Evolutionary conservation across 2,329 filamentous ascomycete genomes (phyloP).

Genomic region (Neopestalotiopsis clavispora): DNA sequence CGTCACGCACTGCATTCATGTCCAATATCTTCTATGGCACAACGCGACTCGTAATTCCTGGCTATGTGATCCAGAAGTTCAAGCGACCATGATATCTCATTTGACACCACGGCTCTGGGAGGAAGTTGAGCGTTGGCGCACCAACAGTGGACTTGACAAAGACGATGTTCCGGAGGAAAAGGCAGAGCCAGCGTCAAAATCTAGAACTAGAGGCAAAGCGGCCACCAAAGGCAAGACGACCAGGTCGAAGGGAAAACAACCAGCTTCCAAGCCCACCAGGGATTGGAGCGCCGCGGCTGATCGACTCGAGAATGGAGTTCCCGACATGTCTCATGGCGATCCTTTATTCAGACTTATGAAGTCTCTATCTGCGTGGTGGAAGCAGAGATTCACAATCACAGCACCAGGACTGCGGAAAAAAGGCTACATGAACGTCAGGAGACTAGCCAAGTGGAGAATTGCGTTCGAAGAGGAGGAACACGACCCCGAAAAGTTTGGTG

Average conservation of each 20-base stretch:
- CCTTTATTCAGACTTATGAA: slow-evolving; percentile 79
- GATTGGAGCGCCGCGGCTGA: slow-evolving; percentile 78
- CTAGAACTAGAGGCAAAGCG: slow-evolving; percentile 41
- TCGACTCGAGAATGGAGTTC: slow-evolving; percentile 69
- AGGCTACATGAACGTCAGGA: slow-evolving; percentile 82
- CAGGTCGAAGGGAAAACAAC: slow-evolving; percentile 26
- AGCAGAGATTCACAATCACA: slow-evolving; percentile 77
- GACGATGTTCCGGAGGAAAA: slow-evolving; percentile 40
- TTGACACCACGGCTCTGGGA: slow-evolving; percentile 70
- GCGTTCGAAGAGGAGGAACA: slow-evolving; percentile 68
- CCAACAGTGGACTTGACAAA: slow-evolving; percentile 65
- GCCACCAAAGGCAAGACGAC: slow-evolving; percentile 41
- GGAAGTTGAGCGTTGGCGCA: slow-evolving; percentile 75
- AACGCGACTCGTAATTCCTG: slow-evolving; percentile 86
- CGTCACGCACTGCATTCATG: slow-evolving; percentile 85
- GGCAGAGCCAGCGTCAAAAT: slow-evolving; percentile 29
- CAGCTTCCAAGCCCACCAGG: slow-evolving; percentile 44
- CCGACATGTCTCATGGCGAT: slow-evolving; percentile 83
- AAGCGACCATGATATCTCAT: slow-evolving; percentile 77
- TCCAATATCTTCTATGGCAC: slow-evolving; percentile 86
- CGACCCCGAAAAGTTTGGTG: slow-evolving; percentile 73
- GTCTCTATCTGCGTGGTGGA: slow-evolving; percentile 85
- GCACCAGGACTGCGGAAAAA: slow-evolving; percentile 84
- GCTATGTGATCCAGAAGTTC: slow-evolving; percentile 77
- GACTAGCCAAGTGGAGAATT: slow-evolving; percentile 74